Evolutionary conservation across 495 filamentous ascomycete genomes (phyloP).

Genomic region (Hypoxylon rickii): DNA sequence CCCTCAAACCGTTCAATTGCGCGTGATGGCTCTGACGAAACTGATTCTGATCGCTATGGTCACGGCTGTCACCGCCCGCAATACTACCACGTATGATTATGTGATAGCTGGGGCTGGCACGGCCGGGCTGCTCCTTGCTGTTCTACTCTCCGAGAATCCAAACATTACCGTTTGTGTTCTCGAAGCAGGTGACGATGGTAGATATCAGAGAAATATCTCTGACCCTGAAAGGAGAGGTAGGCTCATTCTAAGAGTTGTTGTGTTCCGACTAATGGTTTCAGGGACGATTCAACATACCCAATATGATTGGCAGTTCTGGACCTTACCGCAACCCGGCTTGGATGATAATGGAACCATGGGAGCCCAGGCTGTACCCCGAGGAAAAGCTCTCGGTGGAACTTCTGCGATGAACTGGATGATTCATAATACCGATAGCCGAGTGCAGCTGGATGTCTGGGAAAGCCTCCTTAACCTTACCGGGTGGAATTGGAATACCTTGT

Average conservation of each 20-base stretch:
- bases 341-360: constrained; percentile 1
- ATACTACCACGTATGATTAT: neutral
- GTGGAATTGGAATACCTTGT: constrained; percentile 6
- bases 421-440: constrained; percentile 6
- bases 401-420: constrained; percentile 16
- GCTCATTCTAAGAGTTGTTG: neutral
- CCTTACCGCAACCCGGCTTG: constrained; percentile 4
- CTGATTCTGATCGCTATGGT: neutral
- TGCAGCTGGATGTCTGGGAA: constrained; percentile 11
- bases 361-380: constrained; percentile 2
- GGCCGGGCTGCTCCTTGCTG: constrained; percentile 46
- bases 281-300: constrained; percentile 2
- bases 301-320: constrained; percentile 16
- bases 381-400: constrained; percentile 10
- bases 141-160: constrained; percentile 50
- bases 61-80: neutral
- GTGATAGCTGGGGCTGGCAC: constrained; percentile 3
- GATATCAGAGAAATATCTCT: neutral
- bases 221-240: neutral
- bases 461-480: constrained; percentile 5
- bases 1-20: too few species aligned
- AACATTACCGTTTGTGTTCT: constrained; percentile 51
- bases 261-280: neutral
- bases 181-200: constrained; percentile 48
- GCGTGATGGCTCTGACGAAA: neutral